These are phyloP conservation scores for Mollisiaceae sp. DNA, from an alignment of 2,329 filamentous ascomycete genomes.

Conservation along the genomic window DNA sequence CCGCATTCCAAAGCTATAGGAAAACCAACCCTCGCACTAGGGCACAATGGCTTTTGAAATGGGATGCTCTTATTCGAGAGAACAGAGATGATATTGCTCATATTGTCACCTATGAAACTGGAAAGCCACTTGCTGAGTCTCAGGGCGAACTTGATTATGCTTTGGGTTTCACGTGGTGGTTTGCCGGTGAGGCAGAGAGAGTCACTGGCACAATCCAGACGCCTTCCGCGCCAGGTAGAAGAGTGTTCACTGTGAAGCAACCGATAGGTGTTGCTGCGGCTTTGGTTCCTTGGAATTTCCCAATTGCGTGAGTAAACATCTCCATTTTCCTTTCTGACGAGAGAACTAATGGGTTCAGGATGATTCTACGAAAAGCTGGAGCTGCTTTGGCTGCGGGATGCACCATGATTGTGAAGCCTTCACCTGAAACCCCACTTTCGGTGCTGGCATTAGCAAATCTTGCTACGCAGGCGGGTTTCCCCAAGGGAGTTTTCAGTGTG, in stretches of 20 bases:
- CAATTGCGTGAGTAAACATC: conserved; percentile 54
- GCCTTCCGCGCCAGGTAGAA: conserved; percentile 64
- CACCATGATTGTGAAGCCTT: conserved; percentile 76
- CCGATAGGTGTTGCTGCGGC: conserved; percentile 72
- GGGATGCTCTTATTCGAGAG: conserved; percentile 67
- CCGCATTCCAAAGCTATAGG: conserved; percentile 64
- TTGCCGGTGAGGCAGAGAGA: conserved; percentile 64
- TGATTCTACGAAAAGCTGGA: conserved; percentile 71
- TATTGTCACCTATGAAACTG: conserved; percentile 65
- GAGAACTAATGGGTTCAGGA: conserved; percentile 27
- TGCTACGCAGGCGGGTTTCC: conserved; percentile 60
- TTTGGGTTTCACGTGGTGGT: conserved; percentile 59
- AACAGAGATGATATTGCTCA: conserved; percentile 66
- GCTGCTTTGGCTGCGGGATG: conserved; percentile 74
- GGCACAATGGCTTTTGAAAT: conserved; percentile 67
- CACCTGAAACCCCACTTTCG: conserved; percentile 68
- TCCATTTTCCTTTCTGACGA: neutral
- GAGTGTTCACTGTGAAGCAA: conserved; percentile 76
- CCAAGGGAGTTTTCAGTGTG: conserved; percentile 64
- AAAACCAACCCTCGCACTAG: conserved; percentile 64
- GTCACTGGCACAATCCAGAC: conserved; percentile 66
- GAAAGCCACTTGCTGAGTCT: conserved; percentile 56
- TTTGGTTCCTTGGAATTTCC: conserved; percentile 76
- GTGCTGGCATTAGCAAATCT: conserved; percentile 59
- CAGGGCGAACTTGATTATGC: conserved; percentile 59